phyloP scores from a whole-genome alignment of 192 early-diverging fungal species.

The Borealophlyctis nickersoniae region DNA sequence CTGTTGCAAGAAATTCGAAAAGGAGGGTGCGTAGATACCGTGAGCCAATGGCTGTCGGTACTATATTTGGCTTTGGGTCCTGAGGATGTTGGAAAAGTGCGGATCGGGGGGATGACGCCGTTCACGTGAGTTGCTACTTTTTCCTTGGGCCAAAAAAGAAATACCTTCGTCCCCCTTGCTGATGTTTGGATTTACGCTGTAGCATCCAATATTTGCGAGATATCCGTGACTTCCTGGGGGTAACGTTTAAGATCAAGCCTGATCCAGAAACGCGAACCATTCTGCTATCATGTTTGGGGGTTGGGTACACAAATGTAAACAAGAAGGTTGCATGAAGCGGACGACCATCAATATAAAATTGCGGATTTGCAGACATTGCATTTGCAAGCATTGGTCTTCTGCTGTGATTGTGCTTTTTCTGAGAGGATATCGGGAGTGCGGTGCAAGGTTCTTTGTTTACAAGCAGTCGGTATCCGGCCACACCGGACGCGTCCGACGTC shows the following conservation, averaged over 20 bases:
- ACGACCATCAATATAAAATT: no score
- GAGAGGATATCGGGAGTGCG: no score
- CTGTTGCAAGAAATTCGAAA: conserved; percentile 82
- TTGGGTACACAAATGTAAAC: conserved; percentile 85
- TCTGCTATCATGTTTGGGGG: conserved; percentile 82
- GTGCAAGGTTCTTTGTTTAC: no score
- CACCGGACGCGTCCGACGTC: no score
- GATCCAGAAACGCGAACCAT: conserved; percentile 70
- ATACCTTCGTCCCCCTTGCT: no score
- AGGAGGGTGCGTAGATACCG: conserved; percentile 85
- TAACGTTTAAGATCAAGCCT: conserved; percentile 86
- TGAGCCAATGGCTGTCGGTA: conserved; percentile 82
- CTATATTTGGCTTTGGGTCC: conserved; percentile 84
- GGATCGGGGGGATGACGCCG: conserved; percentile 78
- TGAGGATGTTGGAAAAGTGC: conserved; percentile 89
- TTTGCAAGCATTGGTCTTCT: no score
- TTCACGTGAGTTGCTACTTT: conserved; percentile 66
- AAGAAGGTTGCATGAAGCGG: conserved; percentile 55
- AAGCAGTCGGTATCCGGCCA: no score
- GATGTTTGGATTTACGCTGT: no score
- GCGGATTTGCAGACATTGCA: no score
- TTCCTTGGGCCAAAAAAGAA: no score
- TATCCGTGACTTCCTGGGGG: conserved; percentile 83
- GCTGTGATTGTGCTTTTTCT: no score
- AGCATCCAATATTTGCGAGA: conserved; percentile 93